These are phyloP conservation scores for Phytophthora sp. DNA, from an alignment of 352 stramenopile genomes.

Conservation along the genomic window DNA sequence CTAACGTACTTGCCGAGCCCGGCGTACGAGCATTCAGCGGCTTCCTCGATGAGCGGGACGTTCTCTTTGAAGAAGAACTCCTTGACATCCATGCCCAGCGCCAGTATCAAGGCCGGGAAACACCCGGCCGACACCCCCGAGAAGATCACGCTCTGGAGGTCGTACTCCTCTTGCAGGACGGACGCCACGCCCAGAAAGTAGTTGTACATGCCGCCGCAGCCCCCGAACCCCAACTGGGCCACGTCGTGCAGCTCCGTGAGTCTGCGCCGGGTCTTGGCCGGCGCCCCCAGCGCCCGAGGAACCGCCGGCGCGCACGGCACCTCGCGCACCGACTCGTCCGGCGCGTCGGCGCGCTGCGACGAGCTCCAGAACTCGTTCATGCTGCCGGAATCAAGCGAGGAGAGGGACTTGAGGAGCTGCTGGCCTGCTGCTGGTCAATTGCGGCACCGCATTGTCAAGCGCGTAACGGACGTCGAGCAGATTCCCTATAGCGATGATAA, in stretches of 20 bases:
- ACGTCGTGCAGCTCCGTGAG: conserved; percentile 65
- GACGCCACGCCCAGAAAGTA: conserved; percentile 84
- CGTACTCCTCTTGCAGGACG: conserved; percentile 73
- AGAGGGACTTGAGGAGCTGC: conserved; percentile 11
- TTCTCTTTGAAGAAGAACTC: conserved; percentile 89
- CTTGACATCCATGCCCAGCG: conserved; percentile 71
- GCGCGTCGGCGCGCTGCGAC: conserved; percentile 2
- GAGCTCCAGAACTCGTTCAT: conserved; percentile 34
- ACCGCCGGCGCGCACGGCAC: conserved; percentile 9
- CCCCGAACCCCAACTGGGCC: conserved; percentile 80
- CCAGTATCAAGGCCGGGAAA: conserved; percentile 73
- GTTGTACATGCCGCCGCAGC: conserved; percentile 89
- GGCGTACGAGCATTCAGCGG: conserved; percentile 57
- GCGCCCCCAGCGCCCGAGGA: conserved; percentile 16
- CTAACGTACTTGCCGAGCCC: conserved; percentile 60
- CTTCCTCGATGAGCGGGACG: conserved; percentile 70
- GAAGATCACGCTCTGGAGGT: conserved; percentile 74
- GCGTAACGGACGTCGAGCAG: conserved; percentile 3
- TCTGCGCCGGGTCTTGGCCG: conserved; percentile 38
- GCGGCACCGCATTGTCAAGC: conserved; percentile 15
- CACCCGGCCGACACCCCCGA: conserved; percentile 79
- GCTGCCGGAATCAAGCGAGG: background rate
- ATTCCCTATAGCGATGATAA: too few species aligned
- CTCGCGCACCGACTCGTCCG: conserved; percentile 11
- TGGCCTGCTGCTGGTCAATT: conserved; percentile 1